Evolutionary conservation across 495 filamentous ascomycete species (phyloP).

Genomic region (Penicillium parvum): DNA sequence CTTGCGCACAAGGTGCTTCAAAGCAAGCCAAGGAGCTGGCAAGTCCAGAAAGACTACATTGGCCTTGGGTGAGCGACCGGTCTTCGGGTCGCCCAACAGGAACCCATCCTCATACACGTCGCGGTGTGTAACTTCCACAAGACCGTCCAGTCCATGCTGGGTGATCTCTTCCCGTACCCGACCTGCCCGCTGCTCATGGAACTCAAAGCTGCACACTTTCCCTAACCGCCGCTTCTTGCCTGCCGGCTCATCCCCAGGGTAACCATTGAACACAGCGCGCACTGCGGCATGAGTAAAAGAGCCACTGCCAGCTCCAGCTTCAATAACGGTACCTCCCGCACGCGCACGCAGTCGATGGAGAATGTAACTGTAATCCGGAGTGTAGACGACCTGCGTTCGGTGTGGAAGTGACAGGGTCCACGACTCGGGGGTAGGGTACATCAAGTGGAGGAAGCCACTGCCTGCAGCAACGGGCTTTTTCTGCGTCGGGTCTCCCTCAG

Average conservation of each 20-base stretch:
- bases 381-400: conserved; percentile 96
- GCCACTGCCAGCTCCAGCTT: conserved; percentile 91
- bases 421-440: conserved; percentile 86
- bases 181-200: conserved; percentile 70
- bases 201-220: conserved; percentile 90
- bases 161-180: conserved; percentile 70
- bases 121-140: conserved; percentile 81
- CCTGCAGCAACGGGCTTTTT: conserved; percentile 53
- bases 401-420: conserved; percentile 92
- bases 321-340: conserved; percentile 77
- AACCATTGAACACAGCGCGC: conserved; percentile 83
- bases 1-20: conserved; percentile 73
- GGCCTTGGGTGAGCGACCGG: conserved; percentile 56
- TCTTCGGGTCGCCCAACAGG: conserved; percentile 47
- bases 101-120: conserved; percentile 93
- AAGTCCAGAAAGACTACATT: conserved; percentile 88
- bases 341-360: conserved; percentile 79
- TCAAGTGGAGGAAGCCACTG: conserved; percentile 84
- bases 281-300: conserved; percentile 91
- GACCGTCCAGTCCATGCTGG: conserved; percentile 63
- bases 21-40: conserved; percentile 86
- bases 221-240: conserved; percentile 46
- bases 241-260: conserved; percentile 40
- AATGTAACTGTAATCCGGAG: conserved; percentile 94
- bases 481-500: conserved; percentile 20